phyloP scores from a whole-genome alignment of 345 rosid species.

The Citrus hindsii region DNA sequence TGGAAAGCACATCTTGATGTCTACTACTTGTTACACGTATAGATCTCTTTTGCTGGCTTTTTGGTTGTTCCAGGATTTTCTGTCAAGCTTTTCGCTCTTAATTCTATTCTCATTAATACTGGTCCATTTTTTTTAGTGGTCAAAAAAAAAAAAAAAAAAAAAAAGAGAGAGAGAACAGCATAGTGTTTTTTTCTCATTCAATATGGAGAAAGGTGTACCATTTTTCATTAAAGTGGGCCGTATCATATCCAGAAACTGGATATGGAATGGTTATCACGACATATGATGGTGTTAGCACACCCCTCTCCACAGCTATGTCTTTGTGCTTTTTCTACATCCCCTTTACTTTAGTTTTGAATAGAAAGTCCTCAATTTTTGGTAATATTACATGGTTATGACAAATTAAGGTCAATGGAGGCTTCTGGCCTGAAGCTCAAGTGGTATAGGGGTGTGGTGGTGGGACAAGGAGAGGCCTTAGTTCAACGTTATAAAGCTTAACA shows the following conservation, averaged over 20 bases:
- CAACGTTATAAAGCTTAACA: background rate
- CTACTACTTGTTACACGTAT: background rate
- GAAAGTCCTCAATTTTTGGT: background rate
- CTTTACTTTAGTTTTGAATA: background rate
- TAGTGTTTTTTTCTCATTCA: background rate
- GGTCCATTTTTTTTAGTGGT: background rate
- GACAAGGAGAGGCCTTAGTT: background rate
- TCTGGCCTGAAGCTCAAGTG: background rate
- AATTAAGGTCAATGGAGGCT: background rate
- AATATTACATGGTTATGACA: background rate
- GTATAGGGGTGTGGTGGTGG: background rate
- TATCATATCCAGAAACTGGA: background rate
- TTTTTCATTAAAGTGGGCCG: background rate
- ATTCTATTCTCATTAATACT: background rate
- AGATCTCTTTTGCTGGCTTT: background rate
- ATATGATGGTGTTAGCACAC: background rate
- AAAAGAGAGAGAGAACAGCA: background rate
- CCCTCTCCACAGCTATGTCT: background rate
- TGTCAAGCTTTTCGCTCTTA: background rate
- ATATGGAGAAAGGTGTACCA: background rate
- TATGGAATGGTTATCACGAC: background rate
- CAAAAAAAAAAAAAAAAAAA: background rate
- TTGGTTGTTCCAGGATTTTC: background rate
- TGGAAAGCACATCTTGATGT: background rate
- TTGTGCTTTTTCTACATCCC: background rate